Evolutionary conservation across 495 filamentous ascomycete genomes (phyloP), one percentile per base, ranked within the genome.

Genomic region (Aspergillus egyptiacus): DNA sequence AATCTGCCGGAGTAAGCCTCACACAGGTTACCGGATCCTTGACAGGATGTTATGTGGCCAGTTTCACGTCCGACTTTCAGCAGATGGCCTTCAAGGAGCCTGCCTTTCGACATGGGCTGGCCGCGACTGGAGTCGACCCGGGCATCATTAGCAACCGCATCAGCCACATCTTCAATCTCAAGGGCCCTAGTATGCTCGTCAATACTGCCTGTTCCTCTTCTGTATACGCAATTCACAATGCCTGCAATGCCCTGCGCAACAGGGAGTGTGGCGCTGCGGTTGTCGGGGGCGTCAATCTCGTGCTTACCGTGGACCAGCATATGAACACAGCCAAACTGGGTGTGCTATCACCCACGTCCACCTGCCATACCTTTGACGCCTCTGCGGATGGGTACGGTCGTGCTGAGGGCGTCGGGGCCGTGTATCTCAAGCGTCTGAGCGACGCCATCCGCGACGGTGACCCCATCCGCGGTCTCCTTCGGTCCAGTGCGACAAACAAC

Each of bases 361-460:
- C 40, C 6, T 83, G 76, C 25, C 69, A 79, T 50, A 76, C 75
- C 0, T 88, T 83, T 44, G 81, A 84, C 36, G 11, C 1, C 13
- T 14, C 5, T n/a, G 19, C 9, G 8, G 18, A 37, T 22, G 35
- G 35, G 17, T 37, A 37, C 54, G 79, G 64, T 0, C 72, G 82
- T 14, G 84, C 70, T 13, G 84, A 39, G 1, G 36, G 20, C 0
- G 56, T 65, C 11, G 50, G 13, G 31, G 60, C 60, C 0, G 25
- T 70, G 0, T 63, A 62, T 18, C n/a, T 74, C 0, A 72, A 67
- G 35, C 19, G 19, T 3, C 39, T 63, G 0, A 20, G 28, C 1
- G 36, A 60, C 25, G 70, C 71, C 0, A 38, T 75, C 0, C n/a
- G 25, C 0, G 69, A 65, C 11, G 44, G 38, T 1, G 58, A 68